phyloP scores from a whole-genome alignment of 2,329 filamentous ascomycete genomes.

The Penicillium sp. region DNA sequence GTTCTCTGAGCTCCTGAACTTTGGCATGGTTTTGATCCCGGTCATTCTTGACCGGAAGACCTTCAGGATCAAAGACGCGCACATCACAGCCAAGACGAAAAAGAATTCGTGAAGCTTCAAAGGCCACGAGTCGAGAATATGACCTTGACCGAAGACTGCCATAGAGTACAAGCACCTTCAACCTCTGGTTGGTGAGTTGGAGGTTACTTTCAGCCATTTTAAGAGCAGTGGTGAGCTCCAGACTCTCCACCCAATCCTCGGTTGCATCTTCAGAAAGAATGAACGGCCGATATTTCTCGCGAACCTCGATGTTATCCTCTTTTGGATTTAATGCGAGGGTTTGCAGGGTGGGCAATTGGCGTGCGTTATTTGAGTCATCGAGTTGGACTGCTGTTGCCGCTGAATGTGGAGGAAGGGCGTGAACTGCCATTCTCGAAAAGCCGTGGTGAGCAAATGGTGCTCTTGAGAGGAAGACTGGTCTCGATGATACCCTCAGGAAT shows the following conservation, averaged over 20 bases:
- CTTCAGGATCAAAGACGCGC: constrained; percentile 64
- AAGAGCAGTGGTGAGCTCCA: constrained; percentile 62
- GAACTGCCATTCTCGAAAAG: background rate
- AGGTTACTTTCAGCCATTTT: constrained; percentile 60
- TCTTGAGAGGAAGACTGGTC: background rate
- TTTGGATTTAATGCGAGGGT: constrained; percentile 51
- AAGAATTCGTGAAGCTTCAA: constrained; percentile 65
- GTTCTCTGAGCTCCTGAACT: constrained; percentile 66
- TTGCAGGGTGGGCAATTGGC: background rate
- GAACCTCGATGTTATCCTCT: constrained; percentile 56
- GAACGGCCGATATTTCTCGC: constrained; percentile 64
- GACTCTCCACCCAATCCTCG: constrained; percentile 61
- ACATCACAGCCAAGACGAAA: constrained; percentile 71
- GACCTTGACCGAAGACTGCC: constrained; percentile 65
- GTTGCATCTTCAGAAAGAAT: constrained; percentile 50
- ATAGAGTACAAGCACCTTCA: constrained; percentile 66
- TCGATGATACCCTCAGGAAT: background rate
- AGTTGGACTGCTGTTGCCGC: background rate
- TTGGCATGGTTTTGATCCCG: constrained; percentile 63
- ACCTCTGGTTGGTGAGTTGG: constrained; percentile 43
- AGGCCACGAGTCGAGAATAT: constrained; percentile 66
- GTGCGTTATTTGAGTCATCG: background rate
- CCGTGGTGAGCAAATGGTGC: background rate
- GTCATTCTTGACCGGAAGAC: constrained; percentile 69
- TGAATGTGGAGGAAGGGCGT: background rate